Base-by-base conservation (phyloP, 2,329 filamentous ascomycete genomes). In the Helotiales sp. region DNA sequence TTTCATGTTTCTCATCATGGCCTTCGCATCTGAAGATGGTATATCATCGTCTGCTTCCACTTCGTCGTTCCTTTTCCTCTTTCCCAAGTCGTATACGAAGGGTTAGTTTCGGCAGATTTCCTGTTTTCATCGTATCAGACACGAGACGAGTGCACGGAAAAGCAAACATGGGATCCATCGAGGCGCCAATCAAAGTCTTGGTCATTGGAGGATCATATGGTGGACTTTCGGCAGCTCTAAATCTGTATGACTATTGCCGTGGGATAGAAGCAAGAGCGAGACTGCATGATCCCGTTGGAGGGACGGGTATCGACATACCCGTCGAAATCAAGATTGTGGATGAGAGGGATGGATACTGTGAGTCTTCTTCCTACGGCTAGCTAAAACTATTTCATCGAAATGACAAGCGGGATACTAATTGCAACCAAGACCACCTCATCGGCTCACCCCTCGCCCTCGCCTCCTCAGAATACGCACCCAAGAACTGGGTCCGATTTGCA, bases 321-420 rank as follows among this genome's bases (percentile, higher is more conserved):
- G 78, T 92, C 15, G 85, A 93, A 43, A 88, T 94, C 60, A 93
- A 90, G 24, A 84, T 94, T 24, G 87, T 92, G 26, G 91, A 94
- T 73, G 90, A 93, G 78, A 83, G 90, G n/a, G 91, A 94, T 81
- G 92, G 92, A n/a, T 93, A 88, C 77, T 93, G 91, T 93, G 82
- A 73, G 89, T 79, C 57, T 24, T 22, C 6, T 34, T n/a, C n/a
- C n/a, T n/a, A n/a, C n/a, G n/a, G n/a, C n/a, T n/a, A n/a, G n/a
- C n/a, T n/a, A n/a, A n/a, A n/a, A n/a, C n/a, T n/a, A n/a, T n/a
- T n/a, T n/a, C n/a, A n/a, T n/a, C n/a, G n/a, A n/a, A n/a, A n/a
- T n/a, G n/a, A n/a, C n/a, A 10, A 43, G 4, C 32, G 10, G 17
- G 26, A 24, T 20, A 22, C 13, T 22, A 6, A 58, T 28, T 37